These are phyloP conservation scores for Hymenochaete sp. DNA, from an alignment of 1,284 basidiomycete species.

Conservation along the genomic window DNA sequence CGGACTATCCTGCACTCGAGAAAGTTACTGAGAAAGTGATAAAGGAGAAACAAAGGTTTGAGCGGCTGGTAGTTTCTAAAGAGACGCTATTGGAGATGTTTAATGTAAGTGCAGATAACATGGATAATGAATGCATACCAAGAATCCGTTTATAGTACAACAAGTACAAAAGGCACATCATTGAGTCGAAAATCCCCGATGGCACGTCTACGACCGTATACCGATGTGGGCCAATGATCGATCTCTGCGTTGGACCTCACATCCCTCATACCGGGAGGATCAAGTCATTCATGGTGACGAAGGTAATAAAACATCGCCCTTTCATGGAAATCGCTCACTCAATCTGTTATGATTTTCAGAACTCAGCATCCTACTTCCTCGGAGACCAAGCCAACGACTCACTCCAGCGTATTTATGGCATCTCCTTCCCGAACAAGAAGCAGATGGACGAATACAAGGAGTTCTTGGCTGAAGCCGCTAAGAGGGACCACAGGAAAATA, in stretches of 20 bases:
- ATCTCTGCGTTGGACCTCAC: constrained; percentile 95
- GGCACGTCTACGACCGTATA: constrained; percentile 97
- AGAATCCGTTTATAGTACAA: constrained; percentile 69
- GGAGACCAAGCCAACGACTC: constrained; percentile 93
- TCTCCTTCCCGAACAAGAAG: constrained; percentile 98
- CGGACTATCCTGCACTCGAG: constrained; percentile 87
- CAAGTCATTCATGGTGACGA: constrained; percentile 93
- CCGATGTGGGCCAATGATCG: constrained; percentile 97
- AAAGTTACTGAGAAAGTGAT: constrained; percentile 82
- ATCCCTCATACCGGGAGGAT: constrained; percentile 97
- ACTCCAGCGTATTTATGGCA: constrained; percentile 95
- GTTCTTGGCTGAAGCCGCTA: constrained; percentile 94
- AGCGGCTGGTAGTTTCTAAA: constrained; percentile 89
- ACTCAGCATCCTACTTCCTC: constrained; percentile 97
- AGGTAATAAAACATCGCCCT: constrained; percentile 39
- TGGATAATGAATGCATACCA: constrained; percentile 1
- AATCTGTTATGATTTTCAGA: constrained; percentile 42
- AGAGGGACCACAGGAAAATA: constrained; percentile 95
- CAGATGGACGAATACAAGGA: constrained; percentile 93
- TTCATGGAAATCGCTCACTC: constrained; percentile 1
- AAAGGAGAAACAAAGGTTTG: constrained; percentile 97
- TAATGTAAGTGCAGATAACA: constrained; percentile 41
- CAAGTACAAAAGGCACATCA: constrained; percentile 97
- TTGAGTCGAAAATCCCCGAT: constrained; percentile 93
- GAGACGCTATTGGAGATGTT: constrained; percentile 97